phyloP scores from a whole-genome alignment of 2,329 filamentous ascomycete species.

The Aotearoamyces nothofagi region DNA sequence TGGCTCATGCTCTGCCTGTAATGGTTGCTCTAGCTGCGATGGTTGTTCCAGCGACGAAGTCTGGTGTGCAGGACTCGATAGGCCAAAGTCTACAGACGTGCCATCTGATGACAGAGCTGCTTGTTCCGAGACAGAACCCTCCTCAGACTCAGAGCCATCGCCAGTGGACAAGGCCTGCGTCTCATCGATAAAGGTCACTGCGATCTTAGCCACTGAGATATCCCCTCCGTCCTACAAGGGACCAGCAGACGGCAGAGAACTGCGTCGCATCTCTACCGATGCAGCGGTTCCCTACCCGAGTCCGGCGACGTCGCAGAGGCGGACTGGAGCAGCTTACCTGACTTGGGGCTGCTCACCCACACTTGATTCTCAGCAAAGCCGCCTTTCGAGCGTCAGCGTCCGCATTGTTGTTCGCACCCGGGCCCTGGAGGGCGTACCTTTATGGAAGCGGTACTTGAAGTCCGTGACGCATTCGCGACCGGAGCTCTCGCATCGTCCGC shows the following conservation, averaged over 20 bases:
- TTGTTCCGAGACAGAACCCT: background rate
- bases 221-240: no score
- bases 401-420: background rate
- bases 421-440: conserved; percentile 5
- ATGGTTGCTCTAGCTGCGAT: no score
- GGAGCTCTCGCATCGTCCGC: conserved; percentile 8
- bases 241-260: background rate
- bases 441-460: conserved; percentile 8
- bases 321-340: conserved; percentile 1
- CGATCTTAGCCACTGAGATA: background rate
- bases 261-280: background rate
- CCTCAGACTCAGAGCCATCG: conserved; percentile 2
- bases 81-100: background rate
- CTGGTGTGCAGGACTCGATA: background rate
- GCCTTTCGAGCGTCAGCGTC: conserved; percentile 1
- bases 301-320: background rate
- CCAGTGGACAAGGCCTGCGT: conserved; percentile 4
- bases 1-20: background rate
- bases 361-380: conserved; percentile 7
- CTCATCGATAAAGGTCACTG: conserved; percentile 10
- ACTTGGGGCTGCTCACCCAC: conserved; percentile 7
- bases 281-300: background rate
- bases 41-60: no score
- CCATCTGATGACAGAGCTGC: conserved; percentile 1
- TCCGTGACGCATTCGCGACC: conserved; percentile 8